Percentiles rank a stretch among this genome's conserved stretches.
Evolutionary conservation across 768 basidiomycete species (phyloP).

Genomic region (Lanmaoa pseudosensibilis): DNA sequence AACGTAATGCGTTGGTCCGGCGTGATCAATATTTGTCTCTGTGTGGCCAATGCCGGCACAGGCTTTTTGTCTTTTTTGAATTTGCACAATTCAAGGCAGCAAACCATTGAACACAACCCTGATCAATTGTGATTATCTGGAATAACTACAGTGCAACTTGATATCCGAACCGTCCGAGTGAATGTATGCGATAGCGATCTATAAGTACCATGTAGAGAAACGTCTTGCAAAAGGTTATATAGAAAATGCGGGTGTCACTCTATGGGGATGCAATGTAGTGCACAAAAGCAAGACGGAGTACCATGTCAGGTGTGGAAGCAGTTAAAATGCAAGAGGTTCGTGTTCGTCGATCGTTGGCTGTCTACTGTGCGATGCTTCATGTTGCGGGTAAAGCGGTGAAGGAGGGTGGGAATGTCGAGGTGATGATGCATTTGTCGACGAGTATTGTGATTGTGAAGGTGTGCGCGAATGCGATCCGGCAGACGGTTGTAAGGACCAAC

Average conservation of each 20-base stretch:
- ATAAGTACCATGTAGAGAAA: conserved; percentile 25
- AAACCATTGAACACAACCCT: neutral
- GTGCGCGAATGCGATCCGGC: conserved; percentile 30
- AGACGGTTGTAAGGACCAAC: conserved; percentile 35
- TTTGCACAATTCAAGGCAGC: too few species aligned
- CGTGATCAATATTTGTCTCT: neutral
- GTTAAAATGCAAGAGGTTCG: conserved; percentile 17
- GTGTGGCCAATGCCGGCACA: too few species aligned
- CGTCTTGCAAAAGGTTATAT: neutral
- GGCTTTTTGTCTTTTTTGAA: too few species aligned
- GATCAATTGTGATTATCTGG: neutral
- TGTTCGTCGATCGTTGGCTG: conserved; percentile 36
- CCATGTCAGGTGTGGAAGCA: neutral
- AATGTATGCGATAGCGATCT: conserved; percentile 7
- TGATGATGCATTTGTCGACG: conserved; percentile 30
- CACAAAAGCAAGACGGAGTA: conserved; percentile 1
- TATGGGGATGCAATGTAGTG: conserved; percentile 2
- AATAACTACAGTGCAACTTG: neutral
- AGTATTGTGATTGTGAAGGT: conserved; percentile 35
- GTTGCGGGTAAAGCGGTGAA: conserved; percentile 29
- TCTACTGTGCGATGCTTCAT: conserved; percentile 30
- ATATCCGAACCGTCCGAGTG: conserved; percentile 1
- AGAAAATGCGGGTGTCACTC: conserved; percentile 7
- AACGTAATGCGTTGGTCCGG: too few species aligned
- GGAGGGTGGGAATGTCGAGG: conserved; percentile 33